Base-by-base conservation (phyloP, 441 rosid species). In the Pelargonium australe region DNA sequence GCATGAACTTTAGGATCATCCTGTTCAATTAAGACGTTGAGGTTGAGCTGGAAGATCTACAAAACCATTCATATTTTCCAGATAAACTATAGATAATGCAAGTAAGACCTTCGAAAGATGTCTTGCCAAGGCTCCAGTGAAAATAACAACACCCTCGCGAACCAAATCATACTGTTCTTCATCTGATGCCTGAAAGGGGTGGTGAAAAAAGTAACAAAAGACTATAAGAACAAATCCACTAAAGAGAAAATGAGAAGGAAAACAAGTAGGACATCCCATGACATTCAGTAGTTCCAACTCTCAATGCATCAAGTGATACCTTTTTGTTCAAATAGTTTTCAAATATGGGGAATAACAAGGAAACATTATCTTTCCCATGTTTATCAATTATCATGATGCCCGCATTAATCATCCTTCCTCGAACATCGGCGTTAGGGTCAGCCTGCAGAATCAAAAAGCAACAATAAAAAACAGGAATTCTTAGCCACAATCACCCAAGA, bases 101-200 rank as follows among this genome's bases (percentile, higher is more conserved):
- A 75, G 58, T 68, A 31, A 71, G 69, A 95, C 99, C 94, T 88
- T 89, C 10, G 83, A 87, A 76, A 96, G 79, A 79, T 93, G 99
- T 75, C 91, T 93, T 47, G 99, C 97, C 75, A 96, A 79, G 72
- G 99, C 98, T 76, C 98, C 99, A 53, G 95, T 89, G 73, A 91
- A 96, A 78, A 95, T 91, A 68, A 95, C 99, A 41, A 95, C 99
- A 77, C 98, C 97, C 80, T 96, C 99, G 61, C 98, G 96, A 80
- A 96, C 96, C 78, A 93, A 81, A 84, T 93, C 99, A 77, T 96
- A 96, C 70, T 83, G 87, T 73, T 87, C 89, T 84, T 96, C 99
- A 83, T 96, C 89, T 11, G 96, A 85, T 67, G 98, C 91, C 99
- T 96, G 73, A 70, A 43, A 70, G 51, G 37, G 73, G 68, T 34